phyloP scores from a whole-genome alignment of 495 filamentous ascomycete species.

The Stereocaulon alpinum region DNA sequence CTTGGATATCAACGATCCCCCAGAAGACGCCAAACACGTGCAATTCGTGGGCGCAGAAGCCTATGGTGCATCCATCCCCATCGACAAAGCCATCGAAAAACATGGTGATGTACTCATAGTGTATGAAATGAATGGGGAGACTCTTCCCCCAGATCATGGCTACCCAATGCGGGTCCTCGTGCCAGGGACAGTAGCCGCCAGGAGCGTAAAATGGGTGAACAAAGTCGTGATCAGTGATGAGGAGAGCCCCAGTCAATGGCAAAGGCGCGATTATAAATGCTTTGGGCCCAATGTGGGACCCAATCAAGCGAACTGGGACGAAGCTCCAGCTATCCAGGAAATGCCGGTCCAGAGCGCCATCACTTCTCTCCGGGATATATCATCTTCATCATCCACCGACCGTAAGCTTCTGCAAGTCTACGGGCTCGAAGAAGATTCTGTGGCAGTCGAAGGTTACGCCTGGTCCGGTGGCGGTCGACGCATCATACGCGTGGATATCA shows the following conservation, averaged over 20 bases:
- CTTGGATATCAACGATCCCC: conserved; percentile 23
- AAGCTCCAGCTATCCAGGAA: conserved; percentile 37
- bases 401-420: conserved; percentile 21
- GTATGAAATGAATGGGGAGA: conserved; percentile 47
- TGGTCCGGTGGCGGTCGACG: conserved; percentile 37
- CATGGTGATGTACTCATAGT: conserved; percentile 51
- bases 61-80: conserved; percentile 51
- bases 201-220: conserved; percentile 41
- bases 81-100: conserved; percentile 43
- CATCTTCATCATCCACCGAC: conserved; percentile 27
- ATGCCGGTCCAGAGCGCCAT: conserved; percentile 42
- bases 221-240: conserved; percentile 32
- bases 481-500: conserved; percentile 38
- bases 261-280: conserved; percentile 38
- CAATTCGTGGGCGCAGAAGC: conserved; percentile 49
- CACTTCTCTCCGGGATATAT: conserved; percentile 25
- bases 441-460: conserved; percentile 36
- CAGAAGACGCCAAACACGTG: conserved; percentile 36
- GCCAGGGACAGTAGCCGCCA: conserved; percentile 50
- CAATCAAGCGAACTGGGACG: conserved; percentile 29
- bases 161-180: conserved; percentile 50
- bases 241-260: conserved; percentile 34
- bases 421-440: conserved; percentile 13
- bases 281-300: conserved; percentile 28
- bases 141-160: conserved; percentile 49